These are phyloP conservation scores for Podaxis mareebaensis DNA, from an alignment of 768 basidiomycete species.

Conservation along the genomic window DNA sequence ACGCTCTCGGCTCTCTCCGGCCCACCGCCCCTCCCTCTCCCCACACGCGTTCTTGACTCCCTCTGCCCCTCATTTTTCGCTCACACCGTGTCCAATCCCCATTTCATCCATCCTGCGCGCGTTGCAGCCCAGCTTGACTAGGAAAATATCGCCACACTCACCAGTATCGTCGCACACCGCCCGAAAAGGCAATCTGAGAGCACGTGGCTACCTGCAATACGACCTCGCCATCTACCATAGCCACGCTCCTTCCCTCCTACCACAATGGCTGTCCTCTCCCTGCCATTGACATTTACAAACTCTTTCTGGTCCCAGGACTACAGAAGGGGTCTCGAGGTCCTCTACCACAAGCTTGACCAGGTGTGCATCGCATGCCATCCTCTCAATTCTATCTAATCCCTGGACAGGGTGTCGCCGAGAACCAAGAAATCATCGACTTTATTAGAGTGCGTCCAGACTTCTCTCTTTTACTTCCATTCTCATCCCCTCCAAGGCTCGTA, in stretches of 20 bases:
- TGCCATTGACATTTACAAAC: slow-evolving; percentile 87
- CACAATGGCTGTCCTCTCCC: slow-evolving; percentile 82
- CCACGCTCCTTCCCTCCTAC: slow-evolving; percentile 6
- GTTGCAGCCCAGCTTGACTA: not conserved
- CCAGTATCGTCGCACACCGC: not conserved
- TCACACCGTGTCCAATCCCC: not conserved
- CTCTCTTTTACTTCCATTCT: not conserved
- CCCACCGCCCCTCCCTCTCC: not conserved
- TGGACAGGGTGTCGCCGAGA: slow-evolving; percentile 74
- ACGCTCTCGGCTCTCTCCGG: not conserved
- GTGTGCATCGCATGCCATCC: slow-evolving; percentile 38
- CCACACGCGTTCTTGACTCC: not conserved
- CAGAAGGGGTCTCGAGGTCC: slow-evolving; percentile 75
- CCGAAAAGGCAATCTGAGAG: not conserved
- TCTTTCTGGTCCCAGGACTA: slow-evolving; percentile 97
- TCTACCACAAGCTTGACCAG: slow-evolving; percentile 78
- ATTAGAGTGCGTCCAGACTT: slow-evolving; percentile 62
- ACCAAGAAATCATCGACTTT: slow-evolving; percentile 81
- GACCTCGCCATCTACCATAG: slow-evolving; percentile 14
- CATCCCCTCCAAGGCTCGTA: slow-evolving; percentile 60
- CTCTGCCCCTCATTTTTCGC: not conserved
- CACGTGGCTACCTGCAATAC: slow-evolving; percentile 20
- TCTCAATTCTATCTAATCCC: slow-evolving; percentile 19
- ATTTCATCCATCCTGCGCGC: not conserved
- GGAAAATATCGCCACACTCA: too few species aligned